Conservation (phyloP, 2,329 filamentous ascomycete genomes). For the Chlorencoelia australis region DNA sequence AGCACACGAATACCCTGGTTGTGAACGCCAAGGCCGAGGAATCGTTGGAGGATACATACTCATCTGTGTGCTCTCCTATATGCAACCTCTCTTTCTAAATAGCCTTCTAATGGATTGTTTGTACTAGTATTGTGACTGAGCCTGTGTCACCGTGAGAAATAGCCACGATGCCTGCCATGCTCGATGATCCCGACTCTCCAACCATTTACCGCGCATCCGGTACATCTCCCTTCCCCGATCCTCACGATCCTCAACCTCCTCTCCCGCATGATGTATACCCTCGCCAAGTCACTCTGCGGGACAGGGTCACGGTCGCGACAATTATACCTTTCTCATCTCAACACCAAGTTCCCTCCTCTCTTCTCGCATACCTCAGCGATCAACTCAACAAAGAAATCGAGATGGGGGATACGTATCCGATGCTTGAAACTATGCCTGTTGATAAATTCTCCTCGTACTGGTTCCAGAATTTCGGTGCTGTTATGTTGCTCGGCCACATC, state of each 20-base stretch:
- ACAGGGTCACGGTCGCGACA: slow-evolving; percentile 57
- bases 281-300: slow-evolving; percentile 53
- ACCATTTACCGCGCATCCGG: slow-evolving; percentile 46
- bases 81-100: neutral
- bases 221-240: slow-evolving; percentile 38
- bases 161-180: slow-evolving; percentile 46
- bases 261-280: slow-evolving; percentile 38
- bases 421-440: slow-evolving; percentile 51
- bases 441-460: slow-evolving; percentile 58
- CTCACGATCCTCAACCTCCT: slow-evolving; percentile 39
- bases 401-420: slow-evolving; percentile 63
- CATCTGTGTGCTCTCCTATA: no score
- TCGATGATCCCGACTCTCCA: slow-evolving; percentile 48
- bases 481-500: slow-evolving; percentile 60
- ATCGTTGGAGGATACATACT: no score
- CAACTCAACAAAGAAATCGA: slow-evolving; percentile 64
- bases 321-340: slow-evolving; percentile 56
- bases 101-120: neutral
- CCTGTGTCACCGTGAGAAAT: slow-evolving; percentile 1
- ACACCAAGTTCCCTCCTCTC: slow-evolving; percentile 47
- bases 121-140: neutral
- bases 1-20: no score
- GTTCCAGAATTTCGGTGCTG: slow-evolving; percentile 63
- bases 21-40: no score
- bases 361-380: slow-evolving; percentile 54